A percentile compares a stretch with the other conserved stretches of the same genome.
These are phyloP conservation scores for Phoenix roebelenii DNA, from an alignment of 176 grass and related monocot species.

Conservation along the genomic window DNA sequence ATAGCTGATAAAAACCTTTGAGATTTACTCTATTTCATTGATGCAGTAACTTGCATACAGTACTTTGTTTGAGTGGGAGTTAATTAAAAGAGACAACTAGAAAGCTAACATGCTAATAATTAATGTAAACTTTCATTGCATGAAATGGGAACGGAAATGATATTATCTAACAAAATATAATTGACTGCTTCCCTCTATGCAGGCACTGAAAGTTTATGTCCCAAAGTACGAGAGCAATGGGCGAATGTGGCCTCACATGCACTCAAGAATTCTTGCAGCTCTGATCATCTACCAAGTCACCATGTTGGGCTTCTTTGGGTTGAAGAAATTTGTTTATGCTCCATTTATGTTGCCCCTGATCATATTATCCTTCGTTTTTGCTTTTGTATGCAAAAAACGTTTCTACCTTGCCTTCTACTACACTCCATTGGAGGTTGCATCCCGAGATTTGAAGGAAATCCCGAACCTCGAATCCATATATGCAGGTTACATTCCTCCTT, in stretches of 20 bases:
- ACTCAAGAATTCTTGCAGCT: conserved; percentile 46
- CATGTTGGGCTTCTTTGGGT: conserved; percentile 59
- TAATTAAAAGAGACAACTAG: no score
- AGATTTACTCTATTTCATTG: no score
- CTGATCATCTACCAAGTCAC: conserved; percentile 70
- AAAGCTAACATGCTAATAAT: no score
- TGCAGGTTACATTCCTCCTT: conserved; percentile 47
- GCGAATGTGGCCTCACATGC: conserved; percentile 96
- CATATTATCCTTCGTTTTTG: conserved; percentile 43
- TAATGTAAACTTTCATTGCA: no score
- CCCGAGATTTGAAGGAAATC: conserved; percentile 34
- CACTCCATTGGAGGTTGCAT: conserved; percentile 66
- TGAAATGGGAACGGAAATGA: no score
- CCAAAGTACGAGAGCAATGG: conserved; percentile 74
- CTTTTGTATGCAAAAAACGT: conserved; percentile 43
- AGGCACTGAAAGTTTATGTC: conserved; percentile 71
- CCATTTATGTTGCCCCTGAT: conserved; percentile 34
- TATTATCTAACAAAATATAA: no score
- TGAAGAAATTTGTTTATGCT: conserved; percentile 23
- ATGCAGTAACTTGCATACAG: no score
- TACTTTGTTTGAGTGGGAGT: no score
- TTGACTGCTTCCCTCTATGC: background rate
- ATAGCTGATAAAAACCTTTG: no score
- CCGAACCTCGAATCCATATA: conserved; percentile 68
- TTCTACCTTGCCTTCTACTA: conserved; percentile 56